phyloP scores from a whole-genome alignment of 2,329 filamentous ascomycete genomes.

The Aspergillus ustus region DNA sequence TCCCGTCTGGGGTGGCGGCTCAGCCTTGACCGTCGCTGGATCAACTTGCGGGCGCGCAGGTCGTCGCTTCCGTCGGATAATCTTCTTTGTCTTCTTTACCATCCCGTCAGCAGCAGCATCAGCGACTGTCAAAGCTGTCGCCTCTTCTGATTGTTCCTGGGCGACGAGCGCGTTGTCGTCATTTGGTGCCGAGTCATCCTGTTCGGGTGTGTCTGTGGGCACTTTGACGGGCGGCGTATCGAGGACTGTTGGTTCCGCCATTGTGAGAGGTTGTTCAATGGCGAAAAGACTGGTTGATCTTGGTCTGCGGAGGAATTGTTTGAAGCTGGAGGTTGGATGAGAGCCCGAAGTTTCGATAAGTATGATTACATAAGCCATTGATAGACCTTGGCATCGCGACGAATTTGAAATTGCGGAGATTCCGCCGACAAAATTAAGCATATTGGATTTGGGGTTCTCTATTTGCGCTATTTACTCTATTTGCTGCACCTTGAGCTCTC shows the following conservation, averaged over 20 bases:
- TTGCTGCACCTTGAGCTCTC: neutral
- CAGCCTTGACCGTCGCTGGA: slow-evolving; percentile 76
- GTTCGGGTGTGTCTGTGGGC: slow-evolving; percentile 46
- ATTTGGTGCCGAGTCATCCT: neutral
- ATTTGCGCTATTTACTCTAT: neutral
- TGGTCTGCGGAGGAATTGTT: slow-evolving; percentile 5
- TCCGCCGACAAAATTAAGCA: slow-evolving; percentile 12
- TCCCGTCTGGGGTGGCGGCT: slow-evolving; percentile 88
- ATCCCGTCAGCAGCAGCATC: slow-evolving; percentile 29
- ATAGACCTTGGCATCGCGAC: slow-evolving; percentile 24
- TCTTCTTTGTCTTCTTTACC: slow-evolving; percentile 78
- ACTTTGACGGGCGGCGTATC: slow-evolving; percentile 39
- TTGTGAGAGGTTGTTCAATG: slow-evolving; percentile 16
- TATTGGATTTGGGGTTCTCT: slow-evolving; percentile 1
- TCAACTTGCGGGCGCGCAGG: slow-evolving; percentile 93
- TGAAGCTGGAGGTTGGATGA: slow-evolving; percentile 11
- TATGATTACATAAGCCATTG: slow-evolving; percentile 22
- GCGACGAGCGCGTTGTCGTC: slow-evolving; percentile 12
- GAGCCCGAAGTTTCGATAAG: slow-evolving; percentile 13
- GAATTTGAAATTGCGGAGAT: slow-evolving; percentile 25
- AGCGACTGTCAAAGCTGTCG: slow-evolving; percentile 21
- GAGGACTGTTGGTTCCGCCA: slow-evolving; percentile 34
- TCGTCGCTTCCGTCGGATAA: slow-evolving; percentile 86
- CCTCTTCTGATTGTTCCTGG: slow-evolving; percentile 16
- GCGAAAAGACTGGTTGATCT: neutral